phyloP scores from a whole-genome alignment of 495 filamentous ascomycete genomes.

The Penicillium cataractarum region DNA sequence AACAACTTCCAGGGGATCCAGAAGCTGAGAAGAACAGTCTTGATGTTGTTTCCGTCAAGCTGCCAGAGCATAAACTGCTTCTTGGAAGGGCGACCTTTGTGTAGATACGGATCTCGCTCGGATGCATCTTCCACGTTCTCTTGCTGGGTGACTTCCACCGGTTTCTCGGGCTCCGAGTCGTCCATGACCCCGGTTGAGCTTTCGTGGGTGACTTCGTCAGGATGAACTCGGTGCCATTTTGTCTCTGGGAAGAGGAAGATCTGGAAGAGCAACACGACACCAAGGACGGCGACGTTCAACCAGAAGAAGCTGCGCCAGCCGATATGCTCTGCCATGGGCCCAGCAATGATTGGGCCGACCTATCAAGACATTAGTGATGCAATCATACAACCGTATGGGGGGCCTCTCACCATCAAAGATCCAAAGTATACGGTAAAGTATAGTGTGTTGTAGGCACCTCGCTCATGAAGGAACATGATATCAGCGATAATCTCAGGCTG shows the following conservation, averaged over 20 bases:
- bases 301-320: slow-evolving; percentile 63
- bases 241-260: slow-evolving; percentile 65
- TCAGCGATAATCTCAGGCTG: slow-evolving; percentile 67
- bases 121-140: slow-evolving; percentile 26
- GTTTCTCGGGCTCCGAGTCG: slow-evolving; percentile 24
- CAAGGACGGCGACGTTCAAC: slow-evolving; percentile 55
- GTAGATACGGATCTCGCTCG: slow-evolving; percentile 39
- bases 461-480: slow-evolving; percentile 68
- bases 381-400: too few relatives aligned
- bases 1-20: slow-evolving; percentile 60
- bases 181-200: neutral
- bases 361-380: neutral
- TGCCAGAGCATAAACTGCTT: slow-evolving; percentile 60
- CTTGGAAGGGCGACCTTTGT: slow-evolving; percentile 55
- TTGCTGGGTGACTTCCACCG: slow-evolving; percentile 16
- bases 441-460: slow-evolving; percentile 66
- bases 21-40: slow-evolving; percentile 43
- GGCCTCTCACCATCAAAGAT: slow-evolving; percentile 38
- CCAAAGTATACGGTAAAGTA: slow-evolving; percentile 62
- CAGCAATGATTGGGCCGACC: slow-evolving; percentile 60
- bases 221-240: slow-evolving; percentile 55
- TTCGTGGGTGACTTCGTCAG: slow-evolving; percentile 21
- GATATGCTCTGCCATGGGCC: slow-evolving; percentile 57
- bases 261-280: slow-evolving; percentile 48
- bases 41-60: slow-evolving; percentile 42